phyloP scores from a whole-genome alignment of 2,329 filamentous ascomycete species.

The Mollisiaceae sp. region DNA sequence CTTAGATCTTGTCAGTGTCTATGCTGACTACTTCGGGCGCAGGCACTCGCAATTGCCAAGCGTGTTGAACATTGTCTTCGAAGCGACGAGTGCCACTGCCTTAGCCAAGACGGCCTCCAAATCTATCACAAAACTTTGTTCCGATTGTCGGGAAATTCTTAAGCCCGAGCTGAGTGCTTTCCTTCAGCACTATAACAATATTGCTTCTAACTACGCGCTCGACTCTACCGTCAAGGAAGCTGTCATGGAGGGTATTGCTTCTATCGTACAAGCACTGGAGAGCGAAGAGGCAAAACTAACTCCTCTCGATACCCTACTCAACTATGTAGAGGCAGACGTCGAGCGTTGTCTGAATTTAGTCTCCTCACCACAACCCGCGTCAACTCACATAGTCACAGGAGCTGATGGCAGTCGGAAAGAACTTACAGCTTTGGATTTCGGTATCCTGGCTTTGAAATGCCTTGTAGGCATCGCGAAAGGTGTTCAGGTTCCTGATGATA shows the following conservation, averaged over 20 bases:
- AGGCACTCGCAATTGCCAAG: slow-evolving; percentile 70
- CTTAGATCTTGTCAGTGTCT: slow-evolving; percentile 72
- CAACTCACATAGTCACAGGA: background rate
- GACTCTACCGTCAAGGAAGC: slow-evolving; percentile 75
- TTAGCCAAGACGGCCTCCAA: slow-evolving; percentile 73
- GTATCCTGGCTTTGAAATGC: slow-evolving; percentile 62
- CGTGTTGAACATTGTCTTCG: slow-evolving; percentile 76
- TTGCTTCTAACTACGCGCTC: slow-evolving; percentile 62
- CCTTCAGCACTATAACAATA: slow-evolving; percentile 71
- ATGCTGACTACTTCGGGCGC: slow-evolving; percentile 77
- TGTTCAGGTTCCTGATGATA: slow-evolving; percentile 70
- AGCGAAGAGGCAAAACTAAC: slow-evolving; percentile 59
- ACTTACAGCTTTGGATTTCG: slow-evolving; percentile 44
- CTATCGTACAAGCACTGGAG: slow-evolving; percentile 74
- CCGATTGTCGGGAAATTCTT: slow-evolving; percentile 73
- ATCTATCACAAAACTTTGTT: slow-evolving; percentile 76
- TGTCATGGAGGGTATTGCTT: slow-evolving; percentile 74
- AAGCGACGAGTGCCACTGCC: slow-evolving; percentile 64
- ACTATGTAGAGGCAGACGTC: slow-evolving; percentile 68
- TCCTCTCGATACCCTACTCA: slow-evolving; percentile 62
- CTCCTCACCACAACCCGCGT: background rate
- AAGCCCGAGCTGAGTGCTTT: slow-evolving; percentile 71
- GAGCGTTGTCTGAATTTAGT: slow-evolving; percentile 44
- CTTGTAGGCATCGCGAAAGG: slow-evolving; percentile 74
- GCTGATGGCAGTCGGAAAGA: slow-evolving; percentile 7